phyloP scores from a whole-genome alignment of 139 green algal genomes.

The Zygnema circumcarinatum region DNA sequence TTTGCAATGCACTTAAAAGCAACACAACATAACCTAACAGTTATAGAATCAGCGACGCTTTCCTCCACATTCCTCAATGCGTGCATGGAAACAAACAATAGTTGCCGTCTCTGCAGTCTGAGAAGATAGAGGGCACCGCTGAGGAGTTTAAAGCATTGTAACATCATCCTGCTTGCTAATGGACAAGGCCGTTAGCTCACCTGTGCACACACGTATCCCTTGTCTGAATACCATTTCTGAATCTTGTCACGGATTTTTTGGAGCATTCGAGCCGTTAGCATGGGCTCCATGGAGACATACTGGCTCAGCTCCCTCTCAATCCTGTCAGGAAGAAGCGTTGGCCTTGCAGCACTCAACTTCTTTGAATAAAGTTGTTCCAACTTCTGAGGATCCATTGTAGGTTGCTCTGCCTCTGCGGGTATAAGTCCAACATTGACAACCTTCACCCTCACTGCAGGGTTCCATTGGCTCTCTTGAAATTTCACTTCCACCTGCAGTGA shows the following conservation, averaged over 20 bases:
- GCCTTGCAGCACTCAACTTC: not conserved
- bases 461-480: constrained; percentile 36
- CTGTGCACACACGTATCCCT: constrained; percentile 69
- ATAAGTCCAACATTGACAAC: constrained; percentile 42
- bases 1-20: no score
- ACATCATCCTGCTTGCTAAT: not conserved
- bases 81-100: no score
- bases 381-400: not conserved
- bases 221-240: constrained; percentile 79
- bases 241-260: constrained; percentile 69
- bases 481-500: constrained; percentile 40
- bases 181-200: not conserved
- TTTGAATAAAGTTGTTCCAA: not conserved
- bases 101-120: no score
- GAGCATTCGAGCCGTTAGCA: constrained; percentile 42
- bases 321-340: constrained; percentile 6
- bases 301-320: constrained; percentile 12
- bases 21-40: no score
- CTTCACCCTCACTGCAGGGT: constrained; percentile 14
- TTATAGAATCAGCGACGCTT: no score
- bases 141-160: no score
- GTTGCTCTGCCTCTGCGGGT: not conserved
- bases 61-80: no score
- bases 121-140: no score
- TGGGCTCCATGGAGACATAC: constrained; percentile 25